Percentiles rank a stretch among this genome's conserved stretches.
These are phyloP conservation scores for Magnolia changhungtana DNA, from an alignment of 164 flowering plant species.

Conservation along the genomic window DNA sequence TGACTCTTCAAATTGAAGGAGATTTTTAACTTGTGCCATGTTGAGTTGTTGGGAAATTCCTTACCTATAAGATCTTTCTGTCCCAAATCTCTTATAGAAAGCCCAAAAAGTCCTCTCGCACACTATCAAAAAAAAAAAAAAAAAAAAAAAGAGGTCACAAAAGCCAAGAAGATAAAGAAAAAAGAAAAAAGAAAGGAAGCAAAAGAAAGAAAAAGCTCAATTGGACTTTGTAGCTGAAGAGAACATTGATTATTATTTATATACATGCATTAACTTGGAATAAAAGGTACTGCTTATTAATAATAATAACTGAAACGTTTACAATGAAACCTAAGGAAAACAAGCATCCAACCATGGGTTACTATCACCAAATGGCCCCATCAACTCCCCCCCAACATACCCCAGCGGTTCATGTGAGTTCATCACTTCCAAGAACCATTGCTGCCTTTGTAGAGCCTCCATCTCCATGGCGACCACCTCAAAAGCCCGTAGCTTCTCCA, in stretches of 20 bases:
- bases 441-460: slow-evolving; percentile 17
- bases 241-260: too few species aligned
- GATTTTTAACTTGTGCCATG: too few species aligned
- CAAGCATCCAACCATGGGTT: slow-evolving; percentile 5
- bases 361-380: slow-evolving; percentile 1
- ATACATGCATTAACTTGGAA: neutral
- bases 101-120: too few species aligned
- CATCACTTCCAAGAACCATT: slow-evolving; percentile 19
- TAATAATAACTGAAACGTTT: neutral
- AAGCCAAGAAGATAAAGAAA: neutral
- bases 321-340: neutral
- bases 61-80: too few species aligned
- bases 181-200: neutral
- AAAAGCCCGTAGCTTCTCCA: neutral
- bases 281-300: neutral
- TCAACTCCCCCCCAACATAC: neutral
- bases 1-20: too few species aligned
- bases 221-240: neutral
- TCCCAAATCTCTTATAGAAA: too few species aligned
- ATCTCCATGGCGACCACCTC: slow-evolving; percentile 10
- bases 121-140: too few species aligned
- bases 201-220: neutral
- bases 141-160: neutral
- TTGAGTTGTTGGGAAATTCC: too few species aligned
- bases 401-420: slow-evolving; percentile 7